A percentile compares a stretch with the other conserved stretches of the same genome.
Evolutionary conservation across 106 monocot species (phyloP).

Genomic region (Cymbidium sinense): DNA sequence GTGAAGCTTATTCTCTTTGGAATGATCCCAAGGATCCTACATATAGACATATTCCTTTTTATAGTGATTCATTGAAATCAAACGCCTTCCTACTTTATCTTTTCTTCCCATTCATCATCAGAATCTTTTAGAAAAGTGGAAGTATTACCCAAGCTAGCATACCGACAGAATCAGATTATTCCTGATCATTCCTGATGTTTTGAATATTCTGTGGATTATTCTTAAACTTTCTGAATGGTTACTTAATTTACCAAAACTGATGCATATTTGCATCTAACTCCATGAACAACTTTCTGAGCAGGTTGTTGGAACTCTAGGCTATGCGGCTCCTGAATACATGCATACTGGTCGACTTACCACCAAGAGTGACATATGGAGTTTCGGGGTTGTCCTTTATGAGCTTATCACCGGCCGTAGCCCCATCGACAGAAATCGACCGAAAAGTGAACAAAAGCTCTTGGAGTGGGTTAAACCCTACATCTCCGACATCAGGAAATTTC

Average conservation of each 20-base stretch:
- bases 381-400: conserved; percentile 80
- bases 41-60: too few species aligned
- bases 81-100: too few species aligned
- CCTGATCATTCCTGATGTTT: too few species aligned
- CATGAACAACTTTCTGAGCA: conserved; percentile 4
- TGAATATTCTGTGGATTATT: too few species aligned
- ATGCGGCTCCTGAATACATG: conserved; percentile 91
- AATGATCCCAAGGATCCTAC: too few species aligned
- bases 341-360: conserved; percentile 67
- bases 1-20: too few species aligned
- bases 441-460: conserved; percentile 73
- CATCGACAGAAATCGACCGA: conserved; percentile 69
- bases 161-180: too few species aligned
- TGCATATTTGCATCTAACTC: not conserved
- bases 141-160: too few species aligned
- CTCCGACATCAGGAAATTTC: conserved; percentile 57
- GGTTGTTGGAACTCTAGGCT: conserved; percentile 84
- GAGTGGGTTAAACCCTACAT: conserved; percentile 82
- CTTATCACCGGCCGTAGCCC: conserved; percentile 79
- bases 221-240: not conserved
- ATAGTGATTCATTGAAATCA: too few species aligned
- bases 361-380: conserved; percentile 88
- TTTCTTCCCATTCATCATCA: too few species aligned
- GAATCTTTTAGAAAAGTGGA: too few species aligned
- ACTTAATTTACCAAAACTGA: not conserved